Conservation (phyloP, 345 rosid species). For the Trapa incisa region DNA sequence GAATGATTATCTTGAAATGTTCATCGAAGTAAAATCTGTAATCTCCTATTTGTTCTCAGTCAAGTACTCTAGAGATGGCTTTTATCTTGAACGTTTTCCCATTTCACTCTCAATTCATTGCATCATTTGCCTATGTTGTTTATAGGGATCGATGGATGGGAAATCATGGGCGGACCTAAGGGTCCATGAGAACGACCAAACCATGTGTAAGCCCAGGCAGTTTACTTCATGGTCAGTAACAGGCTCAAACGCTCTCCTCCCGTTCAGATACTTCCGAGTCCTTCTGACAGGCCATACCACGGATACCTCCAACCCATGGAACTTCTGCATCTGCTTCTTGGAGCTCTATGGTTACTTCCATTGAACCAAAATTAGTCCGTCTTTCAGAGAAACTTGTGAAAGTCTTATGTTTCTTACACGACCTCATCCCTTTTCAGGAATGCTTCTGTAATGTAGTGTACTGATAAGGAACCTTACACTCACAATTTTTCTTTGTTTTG, state of each 20-base stretch:
- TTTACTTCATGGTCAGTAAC: constrained; percentile 71
- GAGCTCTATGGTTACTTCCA: constrained; percentile 85
- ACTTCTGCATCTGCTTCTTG: constrained; percentile 74
- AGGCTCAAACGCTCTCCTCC: constrained; percentile 63
- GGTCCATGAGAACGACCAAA: constrained; percentile 66
- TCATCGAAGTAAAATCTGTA: neutral
- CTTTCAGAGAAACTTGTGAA: too few relatives aligned
- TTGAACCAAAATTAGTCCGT: constrained; percentile 6
- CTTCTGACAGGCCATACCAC: constrained; percentile 57
- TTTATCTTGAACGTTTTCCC: neutral
- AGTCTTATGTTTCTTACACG: too few relatives aligned
- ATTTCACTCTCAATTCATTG: neutral
- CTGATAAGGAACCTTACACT: too few relatives aligned
- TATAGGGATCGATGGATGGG: constrained; percentile 76
- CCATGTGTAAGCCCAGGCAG: constrained; percentile 69
- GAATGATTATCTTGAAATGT: neutral
- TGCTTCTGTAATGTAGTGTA: too few relatives aligned
- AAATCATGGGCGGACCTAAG: constrained; percentile 59
- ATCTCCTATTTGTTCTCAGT: neutral
- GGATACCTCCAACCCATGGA: constrained; percentile 63
- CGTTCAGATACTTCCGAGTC: constrained; percentile 68
- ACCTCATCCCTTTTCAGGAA: too few relatives aligned
- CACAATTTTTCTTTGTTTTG: too few relatives aligned
- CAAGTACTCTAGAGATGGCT: neutral
- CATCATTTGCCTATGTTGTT: neutral